A percentile compares a stretch with the other conserved stretches of the same genome.
Evolutionary conservation across 148 eudicot genomes (phyloP).

Genomic region (Rhododendron molle): DNA sequence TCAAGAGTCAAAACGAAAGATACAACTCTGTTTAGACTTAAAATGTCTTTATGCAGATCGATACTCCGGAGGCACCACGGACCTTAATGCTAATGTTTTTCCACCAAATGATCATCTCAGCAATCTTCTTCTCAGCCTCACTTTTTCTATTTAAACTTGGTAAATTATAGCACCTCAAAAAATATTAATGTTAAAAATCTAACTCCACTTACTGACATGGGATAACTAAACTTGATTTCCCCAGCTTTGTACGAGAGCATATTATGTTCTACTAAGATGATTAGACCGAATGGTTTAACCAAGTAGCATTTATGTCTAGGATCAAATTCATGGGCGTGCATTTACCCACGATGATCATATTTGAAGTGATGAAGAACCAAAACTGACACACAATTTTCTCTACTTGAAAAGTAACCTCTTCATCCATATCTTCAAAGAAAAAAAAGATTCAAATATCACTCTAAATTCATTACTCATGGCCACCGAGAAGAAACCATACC

Average conservation of each 20-base stretch:
- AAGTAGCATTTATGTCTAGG: neutral
- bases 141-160: neutral
- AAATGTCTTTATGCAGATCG: neutral
- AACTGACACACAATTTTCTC: neutral
- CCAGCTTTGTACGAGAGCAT: neutral
- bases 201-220: too few relatives aligned
- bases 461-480: neutral
- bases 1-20: neutral
- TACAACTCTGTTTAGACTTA: neutral
- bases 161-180: neutral
- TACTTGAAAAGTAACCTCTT: neutral
- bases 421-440: neutral
- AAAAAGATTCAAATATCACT: neutral
- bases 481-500: constrained; percentile 35
- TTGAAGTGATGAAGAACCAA: neutral
- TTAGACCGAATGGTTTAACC: neutral
- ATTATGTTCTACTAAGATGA: neutral
- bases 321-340: neutral
- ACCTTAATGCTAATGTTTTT: neutral
- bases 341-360: neutral
- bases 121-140: neutral
- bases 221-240: neutral
- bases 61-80: too few relatives aligned
- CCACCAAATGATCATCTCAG: neutral
- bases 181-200: neutral